Evolutionary conservation across 2,329 filamentous ascomycete species (phyloP), one percentile per base, ranked within the genome.

Genomic region (Pseudogymnoascus sp.): DNA sequence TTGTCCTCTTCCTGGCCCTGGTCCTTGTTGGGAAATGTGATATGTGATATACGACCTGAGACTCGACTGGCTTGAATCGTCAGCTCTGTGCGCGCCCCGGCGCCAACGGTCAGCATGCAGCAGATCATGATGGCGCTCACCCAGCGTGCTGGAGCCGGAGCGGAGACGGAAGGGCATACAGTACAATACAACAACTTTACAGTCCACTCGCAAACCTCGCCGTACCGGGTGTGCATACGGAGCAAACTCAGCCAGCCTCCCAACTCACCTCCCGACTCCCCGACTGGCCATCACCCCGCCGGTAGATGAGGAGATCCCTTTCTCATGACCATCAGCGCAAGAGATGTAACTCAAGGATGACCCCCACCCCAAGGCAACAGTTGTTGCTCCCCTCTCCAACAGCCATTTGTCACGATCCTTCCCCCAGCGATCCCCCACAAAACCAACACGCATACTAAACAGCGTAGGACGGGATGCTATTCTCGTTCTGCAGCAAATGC

Each of bases 381-480:
- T 18, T 18, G n/a, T 16, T 31, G 3, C 26, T 54, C 47, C 26
- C 51, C 29, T 57, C 51, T 7, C 51, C 51, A 57, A 57, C 51
- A 57, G 6, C 51, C 23, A 57, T 57, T 57, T 57, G 51, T 57
- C 51, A 57, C 51, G n/a, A 34, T 34, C 51, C 51, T 12, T 34
- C 26, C n/a, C n/a, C 29, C 51, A 57, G 51, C 51, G 51, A 57
- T 57, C 51, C 51, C 51, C 51, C n/a, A 54, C 47, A 54, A 54
- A 34, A 31, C 47, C 47, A 54, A 18, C 47, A 29, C 26, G 47
- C 26, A 18, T 54, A 54, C 7, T 31, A 31, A 54, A n/a, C 47
- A 54, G 47, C 26, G 47, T 18, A 31, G 47, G 26, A 34, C 18
- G n/a, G 47, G 26, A 54, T 31, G 26, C 8, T 54, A 54, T 54